Percentiles rank a stretch among this genome's conserved stretches.
phyloP scores from a whole-genome alignment of 139 green algal genomes.

The Coelastrella sp. region DNA sequence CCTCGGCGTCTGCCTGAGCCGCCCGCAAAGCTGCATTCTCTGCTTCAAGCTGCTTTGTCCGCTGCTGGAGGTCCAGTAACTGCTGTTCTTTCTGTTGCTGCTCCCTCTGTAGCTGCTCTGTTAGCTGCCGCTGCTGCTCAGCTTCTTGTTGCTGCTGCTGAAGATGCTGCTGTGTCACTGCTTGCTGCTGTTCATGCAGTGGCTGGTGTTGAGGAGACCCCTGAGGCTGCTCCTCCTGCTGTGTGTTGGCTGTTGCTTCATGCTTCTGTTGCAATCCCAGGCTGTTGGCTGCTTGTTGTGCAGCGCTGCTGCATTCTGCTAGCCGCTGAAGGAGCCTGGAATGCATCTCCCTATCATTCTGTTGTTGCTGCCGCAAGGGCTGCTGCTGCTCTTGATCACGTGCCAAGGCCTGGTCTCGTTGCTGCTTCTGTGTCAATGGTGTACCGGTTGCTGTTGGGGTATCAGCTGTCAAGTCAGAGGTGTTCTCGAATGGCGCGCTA shows the following conservation, averaged over 20 bases:
- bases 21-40: constrained; percentile 35
- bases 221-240: constrained; percentile 18
- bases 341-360: background rate
- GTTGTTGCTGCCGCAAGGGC: background rate
- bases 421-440: background rate
- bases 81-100: background rate
- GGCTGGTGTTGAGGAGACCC: no score
- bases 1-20: constrained; percentile 10
- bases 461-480: background rate
- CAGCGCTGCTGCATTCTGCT: background rate
- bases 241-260: background rate
- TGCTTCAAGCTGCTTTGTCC: background rate
- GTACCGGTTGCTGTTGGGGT: no score
- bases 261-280: background rate
- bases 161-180: background rate
- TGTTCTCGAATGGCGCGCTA: background rate
- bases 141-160: background rate
- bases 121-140: background rate
- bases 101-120: background rate
- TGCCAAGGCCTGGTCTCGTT: background rate
- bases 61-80: constrained; percentile 13
- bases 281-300: background rate
- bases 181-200: background rate
- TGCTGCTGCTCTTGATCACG: background rate
- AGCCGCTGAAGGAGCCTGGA: background rate